Evolutionary conservation across 2,329 filamentous ascomycete species (phyloP), one percentile per base, ranked within the genome.

Genomic region (Penicillium sp.): DNA sequence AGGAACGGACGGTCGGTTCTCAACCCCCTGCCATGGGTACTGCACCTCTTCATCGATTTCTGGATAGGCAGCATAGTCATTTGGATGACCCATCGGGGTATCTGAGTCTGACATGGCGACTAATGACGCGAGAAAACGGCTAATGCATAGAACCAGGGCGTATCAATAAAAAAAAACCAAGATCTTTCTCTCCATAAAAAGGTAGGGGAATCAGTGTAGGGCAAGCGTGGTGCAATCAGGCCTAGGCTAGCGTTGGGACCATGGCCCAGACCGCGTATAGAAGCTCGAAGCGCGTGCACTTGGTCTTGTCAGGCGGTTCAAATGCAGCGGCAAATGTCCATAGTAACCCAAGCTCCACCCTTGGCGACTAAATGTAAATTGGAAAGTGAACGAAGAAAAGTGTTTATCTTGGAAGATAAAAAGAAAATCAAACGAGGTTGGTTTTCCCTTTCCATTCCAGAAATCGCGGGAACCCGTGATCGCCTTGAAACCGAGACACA

Each of bases 1-100:
- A 10, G 56, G 25, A 11, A 48, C 45, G 10, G 58, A 42, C 35
- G 62, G 56, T 52, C 67, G 65, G 19, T 13, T 5, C 14, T 26
- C 23, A 1, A 25, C 52, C 7, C 60, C 64, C 53, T 71, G 70
- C 72, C 70, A 75, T 44, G 69, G 66, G 31, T 73, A 74, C n/a
- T 70, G 69, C 14, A 69, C 37, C 4, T 59, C 60, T 54, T 73
- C 72, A 57, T 72, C 68, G 55, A 72, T 69, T 50, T 73, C 71
- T 10, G 72, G 71, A 55, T 75, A 75, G 33, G 47, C 53, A 33
- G 50, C 50, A 23, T 64, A 60, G 31, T 70, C 62, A 56, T 68
- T 56, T 50, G 59, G 39, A 44, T 53, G 49, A 25, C 44, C 51
- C 48, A 55, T 59, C 3, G 59, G 64, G 29, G 47, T 59, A 50